These are phyloP conservation scores for Acanthochlamys bracteata DNA, from an alignment of 106 monocot genomes.

Conservation along the genomic window DNA sequence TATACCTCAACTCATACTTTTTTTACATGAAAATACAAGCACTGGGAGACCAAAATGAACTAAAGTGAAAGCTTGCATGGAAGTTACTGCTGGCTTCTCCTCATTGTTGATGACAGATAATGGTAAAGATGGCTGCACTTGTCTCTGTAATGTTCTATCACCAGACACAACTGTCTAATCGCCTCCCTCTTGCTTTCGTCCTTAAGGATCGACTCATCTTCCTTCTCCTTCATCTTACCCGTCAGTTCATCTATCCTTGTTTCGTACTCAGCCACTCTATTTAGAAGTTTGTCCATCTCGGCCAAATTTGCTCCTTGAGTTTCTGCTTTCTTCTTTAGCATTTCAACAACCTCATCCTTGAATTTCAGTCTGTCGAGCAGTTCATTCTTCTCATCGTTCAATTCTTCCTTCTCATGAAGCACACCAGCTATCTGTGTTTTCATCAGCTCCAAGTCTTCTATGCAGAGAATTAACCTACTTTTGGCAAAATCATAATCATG, in stretches of 20 bases:
- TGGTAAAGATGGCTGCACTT: conserved; percentile 39
- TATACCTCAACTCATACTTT: no score
- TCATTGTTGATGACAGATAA: conserved; percentile 20
- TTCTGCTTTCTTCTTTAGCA: conserved; percentile 24
- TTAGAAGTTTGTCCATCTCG: conserved; percentile 19
- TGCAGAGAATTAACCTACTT: conserved; percentile 20
- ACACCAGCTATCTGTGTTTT: conserved; percentile 13
- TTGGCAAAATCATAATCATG: conserved; percentile 13
- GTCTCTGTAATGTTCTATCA: conserved; percentile 67
- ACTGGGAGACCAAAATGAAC: no score
- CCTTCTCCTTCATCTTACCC: conserved; percentile 29
- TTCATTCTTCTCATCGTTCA: conserved; percentile 26
- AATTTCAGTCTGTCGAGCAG: conserved; percentile 24
- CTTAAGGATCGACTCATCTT: conserved; percentile 17
- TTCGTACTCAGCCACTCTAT: conserved; percentile 5
- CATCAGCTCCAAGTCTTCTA: conserved; percentile 19
- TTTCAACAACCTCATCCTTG: conserved; percentile 27
- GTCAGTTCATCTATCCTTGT: conserved; percentile 21
- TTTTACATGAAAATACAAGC: no score
- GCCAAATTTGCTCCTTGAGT: conserved; percentile 13
- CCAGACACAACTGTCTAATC: conserved; percentile 59
- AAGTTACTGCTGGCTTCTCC: no score
- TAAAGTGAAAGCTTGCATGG: no score
- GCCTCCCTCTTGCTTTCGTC: conserved; percentile 72
- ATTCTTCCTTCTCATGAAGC: conserved; percentile 22